These are phyloP conservation scores for Talaromyces borbonicus DNA, from an alignment of 495 filamentous ascomycete genomes.

Conservation along the genomic window DNA sequence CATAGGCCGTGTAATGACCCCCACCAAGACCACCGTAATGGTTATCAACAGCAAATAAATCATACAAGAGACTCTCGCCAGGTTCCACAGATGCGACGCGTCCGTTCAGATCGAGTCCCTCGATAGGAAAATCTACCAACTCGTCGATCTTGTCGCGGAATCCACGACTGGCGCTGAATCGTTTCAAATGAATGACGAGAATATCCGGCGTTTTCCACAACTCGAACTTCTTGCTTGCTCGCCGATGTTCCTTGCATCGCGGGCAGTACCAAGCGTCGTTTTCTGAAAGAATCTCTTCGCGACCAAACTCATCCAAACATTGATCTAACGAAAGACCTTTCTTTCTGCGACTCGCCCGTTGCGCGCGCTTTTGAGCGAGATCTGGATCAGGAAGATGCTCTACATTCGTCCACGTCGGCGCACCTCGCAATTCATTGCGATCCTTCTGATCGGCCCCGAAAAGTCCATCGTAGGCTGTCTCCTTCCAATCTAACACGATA, in stretches of 20 bases:
- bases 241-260: slow-evolving; percentile 83
- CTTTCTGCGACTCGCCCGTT: slow-evolving; percentile 52
- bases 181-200: slow-evolving; percentile 87
- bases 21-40: slow-evolving; percentile 88
- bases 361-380: slow-evolving; percentile 47
- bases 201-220: slow-evolving; percentile 95
- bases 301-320: slow-evolving; percentile 88
- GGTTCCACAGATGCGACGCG: slow-evolving; percentile 68
- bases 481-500: slow-evolving; percentile 75
- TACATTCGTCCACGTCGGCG: slow-evolving; percentile 41
- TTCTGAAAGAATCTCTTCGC: slow-evolving; percentile 80
- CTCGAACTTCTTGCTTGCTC: slow-evolving; percentile 91
- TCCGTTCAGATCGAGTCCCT: slow-evolving; percentile 69
- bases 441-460: slow-evolving; percentile 46
- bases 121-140: slow-evolving; percentile 83
- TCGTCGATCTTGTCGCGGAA: slow-evolving; percentile 84
- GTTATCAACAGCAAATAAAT: slow-evolving; percentile 90
- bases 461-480: slow-evolving; percentile 53
- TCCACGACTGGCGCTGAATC: slow-evolving; percentile 68
- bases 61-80: slow-evolving; percentile 75
- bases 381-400: slow-evolving; percentile 54
- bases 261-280: slow-evolving; percentile 96
- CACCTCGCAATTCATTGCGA: slow-evolving; percentile 39
- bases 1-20: slow-evolving; percentile 90
- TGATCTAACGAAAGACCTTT: slow-evolving; percentile 76